These are phyloP conservation scores for Diutina neorugosa DNA, from an alignment of 1,139 yeast species.

Conservation along the genomic window DNA sequence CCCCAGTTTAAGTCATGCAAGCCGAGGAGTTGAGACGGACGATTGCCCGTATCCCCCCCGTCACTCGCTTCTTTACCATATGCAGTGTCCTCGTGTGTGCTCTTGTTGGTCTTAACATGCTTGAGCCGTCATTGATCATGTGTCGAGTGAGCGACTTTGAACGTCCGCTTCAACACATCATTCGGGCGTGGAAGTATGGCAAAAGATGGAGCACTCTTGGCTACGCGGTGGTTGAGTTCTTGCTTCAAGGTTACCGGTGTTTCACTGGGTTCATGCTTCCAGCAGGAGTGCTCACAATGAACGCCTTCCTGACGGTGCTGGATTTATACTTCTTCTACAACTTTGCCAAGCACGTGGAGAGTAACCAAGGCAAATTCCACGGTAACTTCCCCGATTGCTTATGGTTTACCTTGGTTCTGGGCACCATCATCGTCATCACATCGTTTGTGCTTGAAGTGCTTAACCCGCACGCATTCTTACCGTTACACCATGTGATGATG, in stretches of 20 bases:
- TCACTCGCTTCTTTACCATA: slow-evolving; percentile 33
- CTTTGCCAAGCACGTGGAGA: slow-evolving; percentile 44
- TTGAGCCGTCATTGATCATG: slow-evolving; percentile 8
- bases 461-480: not conserved
- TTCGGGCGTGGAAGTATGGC: not conserved
- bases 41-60: slow-evolving; percentile 31
- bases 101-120: slow-evolving; percentile 12
- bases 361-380: slow-evolving; percentile 33
- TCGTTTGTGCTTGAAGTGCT: not conserved
- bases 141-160: slow-evolving; percentile 5
- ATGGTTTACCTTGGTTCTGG: slow-evolving; percentile 33
- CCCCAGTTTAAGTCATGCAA: too few relatives aligned
- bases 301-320: slow-evolving; percentile 28
- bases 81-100: slow-evolving; percentile 22
- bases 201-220: slow-evolving; percentile 4
- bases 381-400: slow-evolving; percentile 44
- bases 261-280: slow-evolving; percentile 39
- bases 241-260: slow-evolving; percentile 21
- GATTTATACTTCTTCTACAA: slow-evolving; percentile 47
- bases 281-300: slow-evolving; percentile 13
- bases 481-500: slow-evolving; percentile 25
- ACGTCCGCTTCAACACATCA: not conserved
- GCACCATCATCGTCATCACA: not conserved
- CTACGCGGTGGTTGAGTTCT: slow-evolving; percentile 7
- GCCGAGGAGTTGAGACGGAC: slow-evolving; percentile 15